A percentile compares a stretch with the other conserved stretches of the same genome.
Conservation (phyloP, 1,139 yeast species). For the Sugiyamaella japonica region DNA sequence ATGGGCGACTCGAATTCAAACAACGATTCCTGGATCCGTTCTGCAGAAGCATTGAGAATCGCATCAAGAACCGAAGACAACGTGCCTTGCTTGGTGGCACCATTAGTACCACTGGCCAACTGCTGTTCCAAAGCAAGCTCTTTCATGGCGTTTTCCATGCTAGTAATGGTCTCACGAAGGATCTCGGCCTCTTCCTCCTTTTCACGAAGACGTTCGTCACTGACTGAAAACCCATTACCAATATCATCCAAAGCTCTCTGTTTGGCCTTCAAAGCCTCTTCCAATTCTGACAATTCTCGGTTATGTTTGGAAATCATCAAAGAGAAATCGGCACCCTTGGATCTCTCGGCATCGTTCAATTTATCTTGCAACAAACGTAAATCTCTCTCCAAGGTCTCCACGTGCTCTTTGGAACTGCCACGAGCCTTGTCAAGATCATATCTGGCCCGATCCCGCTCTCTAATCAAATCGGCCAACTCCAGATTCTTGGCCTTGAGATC, state of each 20-base stretch:
- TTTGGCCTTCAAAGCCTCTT: conserved; percentile 41
- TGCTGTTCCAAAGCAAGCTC: conserved; percentile 48
- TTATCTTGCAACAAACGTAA: conserved; percentile 62
- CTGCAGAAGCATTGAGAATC: conserved; percentile 66
- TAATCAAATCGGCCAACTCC: conserved; percentile 83
- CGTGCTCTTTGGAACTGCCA: conserved; percentile 65
- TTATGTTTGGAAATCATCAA: conserved; percentile 64
- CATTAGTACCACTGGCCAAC: conserved; percentile 49
- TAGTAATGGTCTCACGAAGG: conserved; percentile 59
- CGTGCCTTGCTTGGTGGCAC: conserved; percentile 36
- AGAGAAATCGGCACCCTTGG: conserved; percentile 66
- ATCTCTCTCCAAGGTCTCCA: conserved; percentile 66
- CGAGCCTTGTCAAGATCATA: conserved; percentile 73
- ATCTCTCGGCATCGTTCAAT: conserved; percentile 62
- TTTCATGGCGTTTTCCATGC: conserved; percentile 69
- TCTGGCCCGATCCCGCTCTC: conserved; percentile 88
- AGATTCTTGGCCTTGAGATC: conserved; percentile 83
- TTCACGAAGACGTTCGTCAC: conserved; percentile 52
- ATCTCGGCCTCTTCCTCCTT: conserved; percentile 81
- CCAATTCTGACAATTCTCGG: conserved; percentile 43
- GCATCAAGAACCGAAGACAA: conserved; percentile 66
- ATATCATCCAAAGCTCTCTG: conserved; percentile 40
- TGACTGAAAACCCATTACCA: conserved; percentile 31
- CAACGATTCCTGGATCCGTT: conserved; percentile 70
- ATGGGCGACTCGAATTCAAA: conserved; percentile 74